phyloP scores from a whole-genome alignment of 192 early-diverging fungal species.

The Podila horticola region DNA sequence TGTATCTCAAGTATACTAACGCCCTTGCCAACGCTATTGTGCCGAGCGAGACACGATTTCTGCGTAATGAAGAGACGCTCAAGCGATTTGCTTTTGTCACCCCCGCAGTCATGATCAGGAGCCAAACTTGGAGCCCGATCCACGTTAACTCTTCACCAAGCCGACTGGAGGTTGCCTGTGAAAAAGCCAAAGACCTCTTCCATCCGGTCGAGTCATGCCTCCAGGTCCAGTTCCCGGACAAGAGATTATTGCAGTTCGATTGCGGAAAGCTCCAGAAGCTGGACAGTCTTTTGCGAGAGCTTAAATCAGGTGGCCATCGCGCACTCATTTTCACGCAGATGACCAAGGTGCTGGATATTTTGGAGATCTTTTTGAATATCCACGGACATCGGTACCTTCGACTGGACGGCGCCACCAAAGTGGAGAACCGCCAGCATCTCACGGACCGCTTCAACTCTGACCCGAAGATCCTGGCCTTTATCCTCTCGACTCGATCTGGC shows the following conservation, averaged over 20 bases:
- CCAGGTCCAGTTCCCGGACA: constrained; percentile 86
- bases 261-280: constrained; percentile 81
- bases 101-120: constrained; percentile 54
- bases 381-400: constrained; percentile 71
- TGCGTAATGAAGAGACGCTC: constrained; percentile 53
- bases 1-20: constrained; percentile 46
- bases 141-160: constrained; percentile 22
- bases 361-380: constrained; percentile 75
- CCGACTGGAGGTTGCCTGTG: constrained; percentile 9
- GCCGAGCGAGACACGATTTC: constrained; percentile 50
- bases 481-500: constrained; percentile 73
- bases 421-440: constrained; percentile 66
- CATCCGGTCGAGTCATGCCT: constrained; percentile 69
- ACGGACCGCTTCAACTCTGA: constrained; percentile 72
- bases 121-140: constrained; percentile 20
- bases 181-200: constrained; percentile 62
- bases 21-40: constrained; percentile 41
- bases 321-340: constrained; percentile 76
- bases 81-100: constrained; percentile 71
- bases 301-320: constrained; percentile 69
- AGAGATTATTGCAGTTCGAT: constrained; percentile 84
- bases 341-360: constrained; percentile 73
- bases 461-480: constrained; percentile 64
- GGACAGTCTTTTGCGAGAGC: constrained; percentile 60
- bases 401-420: constrained; percentile 69